Percentiles rank a stretch among this genome's conserved stretches.
phyloP scores from a whole-genome alignment of 106 monocot genomes.

The Gastrodia elata region DNA sequence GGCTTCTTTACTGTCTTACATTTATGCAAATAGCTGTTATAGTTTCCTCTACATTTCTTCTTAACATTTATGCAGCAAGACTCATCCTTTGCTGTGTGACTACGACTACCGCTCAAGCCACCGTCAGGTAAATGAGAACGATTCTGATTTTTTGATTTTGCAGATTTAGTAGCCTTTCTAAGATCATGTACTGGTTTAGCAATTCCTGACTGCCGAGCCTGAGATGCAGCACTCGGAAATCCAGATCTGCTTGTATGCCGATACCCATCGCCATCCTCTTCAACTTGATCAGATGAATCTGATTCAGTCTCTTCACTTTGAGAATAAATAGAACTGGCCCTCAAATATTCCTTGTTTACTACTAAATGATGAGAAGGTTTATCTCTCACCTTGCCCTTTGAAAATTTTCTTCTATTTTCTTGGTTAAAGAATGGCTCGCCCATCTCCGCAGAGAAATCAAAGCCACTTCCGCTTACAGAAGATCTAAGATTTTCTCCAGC shows the following conservation, averaged over 20 bases:
- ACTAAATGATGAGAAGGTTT: conserved; percentile 14
- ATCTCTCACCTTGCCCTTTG: conserved; percentile 20
- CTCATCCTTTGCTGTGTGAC: conserved; percentile 16
- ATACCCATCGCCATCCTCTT: conserved; percentile 18
- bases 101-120: not conserved
- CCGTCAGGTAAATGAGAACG: conserved; percentile 11
- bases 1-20: conserved; percentile 25
- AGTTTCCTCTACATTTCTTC: conserved; percentile 30
- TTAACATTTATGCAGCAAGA: conserved; percentile 23
- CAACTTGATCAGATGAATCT: conserved; percentile 57
- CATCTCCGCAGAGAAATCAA: conserved; percentile 8
- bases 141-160: conserved; percentile 22
- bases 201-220: conserved; percentile 3
- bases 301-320: conserved; percentile 68
- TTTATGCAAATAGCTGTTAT: conserved; percentile 18
- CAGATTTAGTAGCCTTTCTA: conserved; percentile 28
- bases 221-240: conserved; percentile 5
- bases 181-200: conserved; percentile 19
- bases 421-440: conserved; percentile 2
- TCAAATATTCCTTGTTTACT: conserved; percentile 6
- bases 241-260: conserved; percentile 13
- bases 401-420: conserved; percentile 17
- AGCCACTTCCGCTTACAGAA: not conserved
- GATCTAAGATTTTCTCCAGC: conserved; percentile 3
- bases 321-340: conserved; percentile 6